These are phyloP conservation scores for Neobulgaria alba DNA, from an alignment of 2,329 filamentous ascomycete species.

Conservation along the genomic window DNA sequence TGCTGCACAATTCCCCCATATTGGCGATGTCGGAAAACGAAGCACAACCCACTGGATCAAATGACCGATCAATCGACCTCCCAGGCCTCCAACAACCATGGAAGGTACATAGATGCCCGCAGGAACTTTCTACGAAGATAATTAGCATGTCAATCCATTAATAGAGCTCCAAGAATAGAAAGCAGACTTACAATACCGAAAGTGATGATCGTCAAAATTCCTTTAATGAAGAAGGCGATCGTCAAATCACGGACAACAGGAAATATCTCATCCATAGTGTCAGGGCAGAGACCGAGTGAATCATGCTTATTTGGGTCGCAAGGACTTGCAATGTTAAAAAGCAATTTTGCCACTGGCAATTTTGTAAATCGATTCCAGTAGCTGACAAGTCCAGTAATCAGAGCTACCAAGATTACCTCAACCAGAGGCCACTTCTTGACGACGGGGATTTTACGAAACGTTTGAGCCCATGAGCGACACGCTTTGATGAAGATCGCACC, in stretches of 20 bases:
- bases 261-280: slow-evolving; percentile 65
- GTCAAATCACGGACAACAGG: slow-evolving; percentile 63
- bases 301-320: slow-evolving; percentile 63
- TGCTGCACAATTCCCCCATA: slow-evolving; percentile 69
- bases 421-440: slow-evolving; percentile 80
- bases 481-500: slow-evolving; percentile 97
- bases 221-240: slow-evolving; percentile 81
- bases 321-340: slow-evolving; percentile 84
- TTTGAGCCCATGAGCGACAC: slow-evolving; percentile 79
- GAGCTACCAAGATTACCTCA: slow-evolving; percentile 80
- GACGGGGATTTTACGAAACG: slow-evolving; percentile 69
- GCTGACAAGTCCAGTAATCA: slow-evolving; percentile 74
- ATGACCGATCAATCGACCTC: slow-evolving; percentile 84
- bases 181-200: slow-evolving; percentile 66
- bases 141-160: slow-evolving; percentile 6
- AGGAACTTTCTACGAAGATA: slow-evolving; percentile 62
- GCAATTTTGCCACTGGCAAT: slow-evolving; percentile 78
- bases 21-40: slow-evolving; percentile 56
- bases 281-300: slow-evolving; percentile 69
- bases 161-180: not conserved
- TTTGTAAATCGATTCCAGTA: slow-evolving; percentile 94
- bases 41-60: slow-evolving; percentile 74
- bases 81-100: slow-evolving; percentile 93
- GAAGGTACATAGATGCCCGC: slow-evolving; percentile 97
- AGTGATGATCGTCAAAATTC: slow-evolving; percentile 77